Percentiles rank a stretch among this genome's conserved stretches.
These are phyloP conservation scores for Bretschneidera sinensis DNA, from an alignment of 345 rosid species.

Conservation along the genomic window DNA sequence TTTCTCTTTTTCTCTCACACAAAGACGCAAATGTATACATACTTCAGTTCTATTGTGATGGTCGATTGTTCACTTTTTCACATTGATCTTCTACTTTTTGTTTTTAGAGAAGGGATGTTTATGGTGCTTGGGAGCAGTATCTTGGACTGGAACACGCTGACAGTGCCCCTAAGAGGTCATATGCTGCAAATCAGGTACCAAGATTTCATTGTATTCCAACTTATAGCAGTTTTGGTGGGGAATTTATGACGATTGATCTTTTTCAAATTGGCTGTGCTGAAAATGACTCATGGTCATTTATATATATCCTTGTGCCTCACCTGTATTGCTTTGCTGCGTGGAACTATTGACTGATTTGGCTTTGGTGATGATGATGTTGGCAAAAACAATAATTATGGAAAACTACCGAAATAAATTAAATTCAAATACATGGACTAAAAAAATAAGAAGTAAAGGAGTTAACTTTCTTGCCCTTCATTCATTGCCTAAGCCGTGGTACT, in stretches of 20 bases:
- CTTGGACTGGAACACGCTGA: conserved; percentile 78
- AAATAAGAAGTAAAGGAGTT: too few species aligned
- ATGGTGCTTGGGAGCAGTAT: conserved; percentile 74
- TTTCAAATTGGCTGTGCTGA: too few species aligned
- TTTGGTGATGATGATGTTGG: too few species aligned
- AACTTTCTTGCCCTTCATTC: too few species aligned
- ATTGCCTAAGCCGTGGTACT: too few species aligned
- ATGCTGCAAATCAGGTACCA: conserved; percentile 22
- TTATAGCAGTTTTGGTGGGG: neutral
- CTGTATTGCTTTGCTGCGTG: too few species aligned
- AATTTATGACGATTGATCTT: neutral
- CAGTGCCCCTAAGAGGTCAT: conserved; percentile 51
- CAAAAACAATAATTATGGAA: too few species aligned
- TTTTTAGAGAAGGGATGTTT: conserved; percentile 44
- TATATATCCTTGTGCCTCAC: neutral
- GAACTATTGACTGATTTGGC: too few species aligned
- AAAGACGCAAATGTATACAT: neutral
- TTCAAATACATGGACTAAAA: too few species aligned
- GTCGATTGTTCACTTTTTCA: neutral
- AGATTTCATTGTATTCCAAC: neutral
- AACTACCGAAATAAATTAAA: too few species aligned
- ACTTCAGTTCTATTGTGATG: neutral
- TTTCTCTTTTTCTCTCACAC: neutral
- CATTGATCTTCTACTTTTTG: neutral
- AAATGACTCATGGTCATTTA: too few species aligned